phyloP scores from a whole-genome alignment of 805 yeast genomes.

The Candida railenensis region DNA sequence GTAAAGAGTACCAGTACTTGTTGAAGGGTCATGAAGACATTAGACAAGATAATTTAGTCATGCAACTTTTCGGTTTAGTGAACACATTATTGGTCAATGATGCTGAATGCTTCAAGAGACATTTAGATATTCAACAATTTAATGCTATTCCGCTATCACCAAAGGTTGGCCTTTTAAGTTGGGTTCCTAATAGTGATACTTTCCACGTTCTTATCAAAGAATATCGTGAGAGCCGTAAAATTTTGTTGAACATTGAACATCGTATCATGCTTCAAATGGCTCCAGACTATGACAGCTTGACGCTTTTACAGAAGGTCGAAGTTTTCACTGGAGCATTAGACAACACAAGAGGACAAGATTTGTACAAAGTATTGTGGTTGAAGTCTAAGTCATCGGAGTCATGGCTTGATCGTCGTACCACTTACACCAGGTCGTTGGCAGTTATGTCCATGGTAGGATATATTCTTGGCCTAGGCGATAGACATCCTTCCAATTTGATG shows the following conservation, averaged over 20 bases:
- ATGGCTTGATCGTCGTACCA: slow-evolving; percentile 96
- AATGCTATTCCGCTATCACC: slow-evolving; percentile 97
- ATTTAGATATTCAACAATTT: slow-evolving; percentile 85
- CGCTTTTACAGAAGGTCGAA: slow-evolving; percentile 89
- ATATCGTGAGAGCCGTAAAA: slow-evolving; percentile 88
- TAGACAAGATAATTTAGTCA: slow-evolving; percentile 93
- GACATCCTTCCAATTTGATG: slow-evolving; percentile 97
- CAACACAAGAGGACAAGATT: slow-evolving; percentile 93
- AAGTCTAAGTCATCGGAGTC: slow-evolving; percentile 95
- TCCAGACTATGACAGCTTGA: slow-evolving; percentile 88
- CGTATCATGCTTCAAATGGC: slow-evolving; percentile 97
- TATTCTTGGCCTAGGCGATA: slow-evolving; percentile 92
- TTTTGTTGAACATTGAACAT: slow-evolving; percentile 87
- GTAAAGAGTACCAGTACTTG: slow-evolving; percentile 78
- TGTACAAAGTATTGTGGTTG: slow-evolving; percentile 93
- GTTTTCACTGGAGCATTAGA: slow-evolving; percentile 95
- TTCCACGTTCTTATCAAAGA: slow-evolving; percentile 91
- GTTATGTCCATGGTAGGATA: slow-evolving; percentile 99
- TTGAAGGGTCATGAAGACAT: slow-evolving; percentile 98
- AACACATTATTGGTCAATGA: slow-evolving; percentile 86
- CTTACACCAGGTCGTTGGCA: slow-evolving; percentile 92
- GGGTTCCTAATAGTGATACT: slow-evolving; percentile 98
- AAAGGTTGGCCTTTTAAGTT: slow-evolving; percentile 91
- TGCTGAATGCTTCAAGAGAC: slow-evolving; percentile 94
- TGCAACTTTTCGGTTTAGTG: slow-evolving; percentile 96